Conservation (phyloP, 2,329 filamentous ascomycete genomes). For the Clarireedia paspali region DNA sequence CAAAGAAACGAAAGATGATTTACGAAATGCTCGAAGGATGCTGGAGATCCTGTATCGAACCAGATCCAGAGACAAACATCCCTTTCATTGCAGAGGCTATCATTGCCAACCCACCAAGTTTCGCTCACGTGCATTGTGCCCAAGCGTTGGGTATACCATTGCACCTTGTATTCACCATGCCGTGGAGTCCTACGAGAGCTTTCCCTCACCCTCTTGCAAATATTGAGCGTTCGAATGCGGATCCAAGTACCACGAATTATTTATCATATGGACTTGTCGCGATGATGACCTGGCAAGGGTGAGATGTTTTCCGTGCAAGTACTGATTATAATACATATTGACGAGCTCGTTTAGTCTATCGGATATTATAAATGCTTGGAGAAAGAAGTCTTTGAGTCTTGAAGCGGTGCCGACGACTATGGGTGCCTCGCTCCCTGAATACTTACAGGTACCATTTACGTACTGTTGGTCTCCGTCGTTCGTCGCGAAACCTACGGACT, state of each 20-base stretch:
- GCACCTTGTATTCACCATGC: conserved; percentile 38
- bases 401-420: conserved; percentile 69
- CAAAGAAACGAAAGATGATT: conserved; percentile 64
- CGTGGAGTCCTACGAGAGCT: conserved; percentile 63
- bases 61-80: conserved; percentile 4
- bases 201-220: conserved; percentile 72
- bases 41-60: conserved; percentile 75
- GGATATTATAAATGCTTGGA: conserved; percentile 68
- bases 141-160: background rate
- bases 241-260: conserved; percentile 66
- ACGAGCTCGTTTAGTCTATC: conserved; percentile 39
- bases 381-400: conserved; percentile 57
- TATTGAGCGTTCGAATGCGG: conserved; percentile 57
- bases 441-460: conserved; percentile 65
- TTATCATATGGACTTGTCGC: conserved; percentile 72
- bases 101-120: conserved; percentile 72
- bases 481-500: background rate
- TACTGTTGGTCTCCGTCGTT: conserved; percentile 55
- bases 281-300: conserved; percentile 77
- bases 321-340: background rate
- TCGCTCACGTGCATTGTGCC: conserved; percentile 44
- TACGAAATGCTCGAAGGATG: conserved; percentile 69
- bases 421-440: conserved; percentile 64
- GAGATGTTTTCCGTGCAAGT: background rate
- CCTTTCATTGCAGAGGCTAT: conserved; percentile 63